phyloP scores from a whole-genome alignment of 345 rosid genomes.

The Ceriops zippeliana region DNA sequence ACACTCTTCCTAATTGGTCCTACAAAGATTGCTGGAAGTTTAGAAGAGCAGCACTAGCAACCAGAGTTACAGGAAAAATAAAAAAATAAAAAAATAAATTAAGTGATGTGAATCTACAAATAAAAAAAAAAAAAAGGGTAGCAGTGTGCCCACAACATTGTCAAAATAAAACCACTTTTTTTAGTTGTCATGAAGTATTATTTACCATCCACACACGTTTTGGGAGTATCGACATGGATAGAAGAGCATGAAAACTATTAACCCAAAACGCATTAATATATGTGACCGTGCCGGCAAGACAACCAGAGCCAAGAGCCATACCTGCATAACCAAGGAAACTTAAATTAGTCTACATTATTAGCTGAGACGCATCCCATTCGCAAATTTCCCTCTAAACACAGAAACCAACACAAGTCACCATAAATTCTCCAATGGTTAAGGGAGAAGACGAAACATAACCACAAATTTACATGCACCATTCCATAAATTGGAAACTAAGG shows the following conservation, averaged over 20 bases:
- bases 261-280: slow-evolving; percentile 67
- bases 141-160: not conserved
- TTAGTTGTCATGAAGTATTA: slow-evolving; percentile 15
- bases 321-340: slow-evolving; percentile 42
- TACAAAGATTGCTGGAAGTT: slow-evolving; percentile 26
- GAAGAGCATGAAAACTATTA: slow-evolving; percentile 57
- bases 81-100: not conserved
- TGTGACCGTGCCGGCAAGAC: slow-evolving; percentile 83
- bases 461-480: not conserved
- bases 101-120: not conserved
- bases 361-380: not conserved
- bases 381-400: not conserved
- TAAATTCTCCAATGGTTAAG: too few species aligned
- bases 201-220: slow-evolving; percentile 69
- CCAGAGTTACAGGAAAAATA: not conserved
- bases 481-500: not conserved
- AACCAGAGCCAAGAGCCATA: slow-evolving; percentile 89
- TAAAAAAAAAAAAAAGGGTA: not conserved
- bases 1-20: slow-evolving; percentile 95
- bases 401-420: not conserved
- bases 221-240: slow-evolving; percentile 73
- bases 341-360: not conserved
- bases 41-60: slow-evolving; percentile 3
- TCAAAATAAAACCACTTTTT: not conserved
- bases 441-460: not conserved